Base-by-base conservation (phyloP, 305 asterid genomes). In the Rubia tinctorum region DNA sequence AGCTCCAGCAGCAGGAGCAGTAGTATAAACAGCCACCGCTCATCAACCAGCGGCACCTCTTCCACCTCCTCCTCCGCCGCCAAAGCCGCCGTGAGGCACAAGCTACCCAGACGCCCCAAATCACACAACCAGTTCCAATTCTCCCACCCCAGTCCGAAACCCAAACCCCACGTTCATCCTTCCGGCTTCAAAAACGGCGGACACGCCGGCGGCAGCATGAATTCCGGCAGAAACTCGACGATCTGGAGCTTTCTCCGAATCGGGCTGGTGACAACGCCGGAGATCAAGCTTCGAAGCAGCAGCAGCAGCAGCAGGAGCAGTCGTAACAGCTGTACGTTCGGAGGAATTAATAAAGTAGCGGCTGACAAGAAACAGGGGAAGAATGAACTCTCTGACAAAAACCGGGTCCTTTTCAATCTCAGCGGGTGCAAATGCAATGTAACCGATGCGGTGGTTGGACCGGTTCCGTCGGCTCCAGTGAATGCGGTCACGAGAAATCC, bases 61-160 rank as follows among this genome's bases (percentile, higher is more conserved):
- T 73, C 83, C 44, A 51, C 83, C 49, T 39, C 71, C 60, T 44
- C 74, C 47, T 65, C 63, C 45, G 71, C 45, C 59, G 18, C 22
- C 22, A 6, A 5, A 0, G 23, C 23, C 3, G 59, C 23, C 17
- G 22, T 11, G 59, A 2, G n/a, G 18, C 18, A 30, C 34, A 30
- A 20, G 59, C 59, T 34, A 40, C 60, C 51, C 77, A 77, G 62
- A 18, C 69, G 55, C 27, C 72, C 66, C 14, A 71, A 79, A 2
- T 71, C 79, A 6, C 83, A 80, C 7, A 86, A 86, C 74, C 88
- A 76, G 15, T 89, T 87, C 80, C 89, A 90, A 7, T 66, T 30
- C 61, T 89, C 97, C 7, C 91, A 86, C 77, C 97, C 98, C 0
- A 93, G 98, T 75, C 98, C 98, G 1, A 90, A 90, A 5, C 98